Base-by-base conservation (phyloP, 495 filamentous ascomycete species). In the Astrothelium subdiscretum region DNA sequence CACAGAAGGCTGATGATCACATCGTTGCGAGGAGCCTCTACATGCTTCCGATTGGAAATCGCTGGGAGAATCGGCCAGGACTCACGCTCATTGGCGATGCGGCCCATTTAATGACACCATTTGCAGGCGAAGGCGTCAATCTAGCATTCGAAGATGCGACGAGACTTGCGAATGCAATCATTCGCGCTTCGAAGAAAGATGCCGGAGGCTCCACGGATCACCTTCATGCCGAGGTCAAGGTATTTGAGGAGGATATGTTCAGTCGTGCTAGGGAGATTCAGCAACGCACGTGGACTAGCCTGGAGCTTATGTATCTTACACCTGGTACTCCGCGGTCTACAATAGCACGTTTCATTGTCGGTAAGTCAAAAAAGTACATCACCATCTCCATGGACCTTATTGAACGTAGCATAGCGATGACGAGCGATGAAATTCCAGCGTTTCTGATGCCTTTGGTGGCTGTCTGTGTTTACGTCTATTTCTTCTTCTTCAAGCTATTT, bases 71-170 rank as follows among this genome's bases (percentile, higher is more conserved):
- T 15, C 59, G 66, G 0, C 63, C 71, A 0, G 77, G 78, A 5
- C 70, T 80, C 5, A 83, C 83, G 6, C 67, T 87, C 6, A 72
- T 85, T 38, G 84, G 84, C 5, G 84, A 86, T 70, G 81, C 84
- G 3, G 84, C 84, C 8, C 82, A 87, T 66, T 62, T 85, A 2
- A 84, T 84, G 82, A 80, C 78, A 3, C 83, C 83, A 0, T 84
- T 81, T 65, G 81, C 80, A 0, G 84, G 84, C n/a, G 81, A 80
- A 22, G 84, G 84, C 2, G 82, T 85, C 24, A 85, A 87, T 61
- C 63, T 81, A 1, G 83, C 81, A 0, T 76, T 87, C 70, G 70
- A 74, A 57, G 85, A 89, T 67, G 77, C 83, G 13, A 62, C 83
- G 71, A 70, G 82, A 59, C 73, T 87, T 66, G 31, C 65, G n/a